Evolutionary conservation across 2,329 filamentous ascomycete species (phyloP).

Genomic region (Ophiostoma australiae): DNA sequence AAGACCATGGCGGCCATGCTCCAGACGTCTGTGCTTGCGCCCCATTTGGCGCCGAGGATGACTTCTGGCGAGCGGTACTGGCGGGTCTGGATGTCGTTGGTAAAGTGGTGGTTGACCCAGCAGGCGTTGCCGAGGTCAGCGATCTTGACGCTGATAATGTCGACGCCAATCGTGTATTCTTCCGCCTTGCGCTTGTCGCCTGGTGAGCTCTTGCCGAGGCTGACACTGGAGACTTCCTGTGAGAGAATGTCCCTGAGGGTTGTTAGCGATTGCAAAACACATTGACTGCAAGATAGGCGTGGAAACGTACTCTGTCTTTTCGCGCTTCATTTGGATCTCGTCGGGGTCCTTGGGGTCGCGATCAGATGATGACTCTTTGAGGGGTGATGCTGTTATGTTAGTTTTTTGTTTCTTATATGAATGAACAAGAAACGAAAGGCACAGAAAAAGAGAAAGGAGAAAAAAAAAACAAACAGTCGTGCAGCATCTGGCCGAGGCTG

Average conservation of each 20-base stretch:
- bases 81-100: constrained; percentile 96
- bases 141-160: constrained; percentile 97
- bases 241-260: constrained; percentile 71
- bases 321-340: constrained; percentile 73
- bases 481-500: constrained; percentile 79
- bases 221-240: constrained; percentile 90
- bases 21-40: constrained; percentile 98
- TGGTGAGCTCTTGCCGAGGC: constrained; percentile 66
- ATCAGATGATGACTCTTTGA: constrained; percentile 35
- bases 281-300: not conserved
- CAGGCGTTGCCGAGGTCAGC: constrained; percentile 96
- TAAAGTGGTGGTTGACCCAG: constrained; percentile 98
- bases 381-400: not conserved
- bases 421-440: no score
- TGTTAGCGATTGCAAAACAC: not conserved
- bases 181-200: constrained; percentile 60
- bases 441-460: no score
- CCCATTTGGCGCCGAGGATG: constrained; percentile 95
- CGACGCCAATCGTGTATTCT: constrained; percentile 50
- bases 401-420: not conserved
- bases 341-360: constrained; percentile 38
- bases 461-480: constrained; percentile 45
- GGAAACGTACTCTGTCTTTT: constrained; percentile 75
- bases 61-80: constrained; percentile 97
- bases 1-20: constrained; percentile 99